These are phyloP conservation scores for Barnettozyma pratensis DNA, from an alignment of 805 yeast genomes.

Conservation along the genomic window DNA sequence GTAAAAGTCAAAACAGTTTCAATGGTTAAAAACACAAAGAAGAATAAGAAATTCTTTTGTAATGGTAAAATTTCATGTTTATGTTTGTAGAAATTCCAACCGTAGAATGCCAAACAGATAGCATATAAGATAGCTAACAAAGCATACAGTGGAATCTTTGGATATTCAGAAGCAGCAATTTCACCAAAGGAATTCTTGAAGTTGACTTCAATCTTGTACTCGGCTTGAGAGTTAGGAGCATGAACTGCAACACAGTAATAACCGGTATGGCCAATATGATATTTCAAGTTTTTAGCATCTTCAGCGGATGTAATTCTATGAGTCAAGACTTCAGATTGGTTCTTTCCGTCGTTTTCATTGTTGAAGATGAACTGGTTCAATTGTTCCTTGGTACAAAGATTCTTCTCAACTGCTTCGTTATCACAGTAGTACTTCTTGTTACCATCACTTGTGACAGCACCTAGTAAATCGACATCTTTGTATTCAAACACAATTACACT, in stretches of 20 bases:
- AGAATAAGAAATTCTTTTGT: slow-evolving; percentile 85
- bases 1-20: slow-evolving; percentile 91
- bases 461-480: slow-evolving; percentile 66
- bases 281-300: slow-evolving; percentile 53
- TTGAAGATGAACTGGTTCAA: slow-evolving; percentile 60
- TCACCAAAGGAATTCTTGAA: slow-evolving; percentile 93
- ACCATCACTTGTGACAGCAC: slow-evolving; percentile 43
- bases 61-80: slow-evolving; percentile 83
- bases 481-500: slow-evolving; percentile 80
- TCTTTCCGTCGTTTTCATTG: slow-evolving; percentile 34
- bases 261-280: slow-evolving; percentile 71
- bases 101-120: slow-evolving; percentile 74
- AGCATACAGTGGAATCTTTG: slow-evolving; percentile 87
- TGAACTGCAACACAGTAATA: slow-evolving; percentile 86
- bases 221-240: slow-evolving; percentile 29
- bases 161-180: slow-evolving; percentile 83
- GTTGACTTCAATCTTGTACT: slow-evolving; percentile 62
- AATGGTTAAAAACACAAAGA: slow-evolving; percentile 72
- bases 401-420: slow-evolving; percentile 50
- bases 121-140: slow-evolving; percentile 78
- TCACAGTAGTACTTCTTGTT: slow-evolving; percentile 67
- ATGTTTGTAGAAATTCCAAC: slow-evolving; percentile 79
- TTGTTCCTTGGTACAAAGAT: slow-evolving; percentile 49
- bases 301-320: slow-evolving; percentile 53
- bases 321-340: slow-evolving; percentile 52